These are phyloP conservation scores for Auricularia auricula-judae DNA, from an alignment of 768 basidiomycete genomes.

Conservation along the genomic window DNA sequence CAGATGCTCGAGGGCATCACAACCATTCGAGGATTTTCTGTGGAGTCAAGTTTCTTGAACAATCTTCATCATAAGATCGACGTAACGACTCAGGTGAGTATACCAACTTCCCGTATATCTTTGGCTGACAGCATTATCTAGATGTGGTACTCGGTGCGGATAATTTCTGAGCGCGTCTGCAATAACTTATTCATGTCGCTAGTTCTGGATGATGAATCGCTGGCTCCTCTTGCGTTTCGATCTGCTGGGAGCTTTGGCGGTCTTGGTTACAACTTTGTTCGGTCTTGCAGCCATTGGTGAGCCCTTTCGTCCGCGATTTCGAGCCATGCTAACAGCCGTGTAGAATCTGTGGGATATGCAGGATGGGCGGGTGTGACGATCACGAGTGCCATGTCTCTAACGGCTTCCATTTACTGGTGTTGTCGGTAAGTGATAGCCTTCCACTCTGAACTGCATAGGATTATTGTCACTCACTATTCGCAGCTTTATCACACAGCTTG, in stretches of 20 bases:
- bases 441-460: not conserved
- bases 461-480: not conserved
- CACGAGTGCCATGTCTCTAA: conserved; percentile 9
- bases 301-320: conserved; percentile 47
- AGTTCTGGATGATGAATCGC: conserved; percentile 82
- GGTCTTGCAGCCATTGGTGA: conserved; percentile 46
- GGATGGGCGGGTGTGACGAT: conserved; percentile 46
- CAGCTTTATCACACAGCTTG: conserved; percentile 40
- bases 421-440: conserved; percentile 20
- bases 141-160: conserved; percentile 53
- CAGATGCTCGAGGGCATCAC: conserved; percentile 48
- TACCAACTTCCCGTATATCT: not conserved
- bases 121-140: conserved; percentile 11
- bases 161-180: too few relatives aligned
- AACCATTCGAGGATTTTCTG: conserved; percentile 87
- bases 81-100: conserved; percentile 55
- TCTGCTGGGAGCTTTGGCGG: conserved; percentile 56
- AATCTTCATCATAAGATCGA: conserved; percentile 66
- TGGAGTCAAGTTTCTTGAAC: conserved; percentile 67
- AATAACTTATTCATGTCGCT: conserved; percentile 9
- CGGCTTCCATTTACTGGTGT: conserved; percentile 30
- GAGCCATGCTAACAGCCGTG: conserved; percentile 19
- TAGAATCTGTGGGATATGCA: conserved; percentile 7
- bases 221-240: conserved; percentile 84
- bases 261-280: conserved; percentile 67